phyloP scores from a whole-genome alignment of 2,329 filamentous ascomycete species.

The Botryotinia globosa region DNA sequence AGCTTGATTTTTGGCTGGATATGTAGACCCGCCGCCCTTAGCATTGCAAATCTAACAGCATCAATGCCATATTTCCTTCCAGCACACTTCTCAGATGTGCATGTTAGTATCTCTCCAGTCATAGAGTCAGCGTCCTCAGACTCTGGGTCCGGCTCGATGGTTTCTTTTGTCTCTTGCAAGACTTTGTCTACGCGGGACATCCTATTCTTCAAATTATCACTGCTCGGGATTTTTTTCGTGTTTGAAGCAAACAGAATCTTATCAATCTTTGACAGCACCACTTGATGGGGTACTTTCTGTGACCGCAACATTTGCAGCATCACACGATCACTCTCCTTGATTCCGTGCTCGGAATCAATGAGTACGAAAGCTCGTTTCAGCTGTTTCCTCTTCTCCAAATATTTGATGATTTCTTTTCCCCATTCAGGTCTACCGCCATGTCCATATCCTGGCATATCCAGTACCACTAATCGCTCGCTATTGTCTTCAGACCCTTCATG shows the following conservation, averaged over 20 bases:
- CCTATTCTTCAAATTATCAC: conserved; percentile 37
- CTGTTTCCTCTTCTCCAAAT: conserved; percentile 60
- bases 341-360: conserved; percentile 60
- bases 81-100: conserved; percentile 50
- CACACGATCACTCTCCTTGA: conserved; percentile 58
- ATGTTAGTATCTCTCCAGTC: conserved; percentile 59
- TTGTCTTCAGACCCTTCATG: conserved; percentile 27
- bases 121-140: conserved; percentile 40
- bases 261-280: conserved; percentile 66
- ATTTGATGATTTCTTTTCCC: conserved; percentile 67
- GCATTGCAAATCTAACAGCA: conserved; percentile 60
- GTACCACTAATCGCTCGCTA: conserved; percentile 49
- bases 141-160: conserved; percentile 44
- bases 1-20: conserved; percentile 42
- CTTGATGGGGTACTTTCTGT: conserved; percentile 59
- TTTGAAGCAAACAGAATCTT: conserved; percentile 45
- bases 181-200: conserved; percentile 41
- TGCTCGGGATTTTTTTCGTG: conserved; percentile 35
- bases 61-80: conserved; percentile 56
- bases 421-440: conserved; percentile 58
- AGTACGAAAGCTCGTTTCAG: conserved; percentile 59
- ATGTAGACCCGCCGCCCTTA: conserved; percentile 60
- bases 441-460: conserved; percentile 73
- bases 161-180: conserved; percentile 42
- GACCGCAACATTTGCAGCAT: conserved; percentile 55